Percentiles rank a stretch among this genome's conserved stretches.
These are phyloP conservation scores for Cadophora gregata DNA, from an alignment of 2,329 filamentous ascomycete genomes.

Conservation along the genomic window DNA sequence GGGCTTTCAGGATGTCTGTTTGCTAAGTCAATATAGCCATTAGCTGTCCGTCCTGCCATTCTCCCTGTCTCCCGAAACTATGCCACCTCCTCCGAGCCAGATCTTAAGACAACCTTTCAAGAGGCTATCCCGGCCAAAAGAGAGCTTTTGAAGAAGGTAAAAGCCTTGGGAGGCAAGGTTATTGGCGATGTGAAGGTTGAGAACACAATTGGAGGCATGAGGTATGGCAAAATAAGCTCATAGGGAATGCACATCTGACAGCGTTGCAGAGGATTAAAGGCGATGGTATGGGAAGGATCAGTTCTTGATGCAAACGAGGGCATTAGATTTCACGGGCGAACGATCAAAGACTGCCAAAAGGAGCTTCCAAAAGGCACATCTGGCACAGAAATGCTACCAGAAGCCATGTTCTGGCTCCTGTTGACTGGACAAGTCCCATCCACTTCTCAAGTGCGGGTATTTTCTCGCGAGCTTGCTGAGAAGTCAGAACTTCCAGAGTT, in stretches of 20 bases:
- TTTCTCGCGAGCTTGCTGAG: slow-evolving; percentile 87
- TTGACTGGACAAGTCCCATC: slow-evolving; percentile 92
- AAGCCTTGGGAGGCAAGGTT: slow-evolving; percentile 79
- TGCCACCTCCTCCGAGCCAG: slow-evolving; percentile 79
- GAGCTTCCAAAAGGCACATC: slow-evolving; percentile 90
- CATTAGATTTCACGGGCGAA: slow-evolving; percentile 96
- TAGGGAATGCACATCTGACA: slow-evolving; percentile 30
- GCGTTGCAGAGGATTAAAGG: slow-evolving; percentile 76
- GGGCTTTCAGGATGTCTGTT: slow-evolving; percentile 21
- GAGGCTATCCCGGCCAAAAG: slow-evolving; percentile 89
- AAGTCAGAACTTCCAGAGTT: slow-evolving; percentile 83
- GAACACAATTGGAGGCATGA: slow-evolving; percentile 95
- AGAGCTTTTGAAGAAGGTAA: slow-evolving; percentile 92
- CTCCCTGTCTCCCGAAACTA: slow-evolving; percentile 60
- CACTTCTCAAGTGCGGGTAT: slow-evolving; percentile 76
- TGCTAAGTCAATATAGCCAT: slow-evolving; percentile 34
- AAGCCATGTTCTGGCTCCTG: slow-evolving; percentile 99
- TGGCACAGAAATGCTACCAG: slow-evolving; percentile 96
- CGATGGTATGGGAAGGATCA: slow-evolving; percentile 98
- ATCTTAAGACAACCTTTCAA: slow-evolving; percentile 86
- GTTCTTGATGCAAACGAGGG: slow-evolving; percentile 96
- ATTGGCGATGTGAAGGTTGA: slow-evolving; percentile 94
- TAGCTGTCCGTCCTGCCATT: slow-evolving; percentile 44
- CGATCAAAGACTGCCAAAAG: slow-evolving; percentile 96
- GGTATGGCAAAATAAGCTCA: slow-evolving; percentile 49